Percentiles rank a stretch among this genome's conserved stretches.
Conservation (phyloP, 306 rosid genomes). For the Ormosia emarginata region DNA sequence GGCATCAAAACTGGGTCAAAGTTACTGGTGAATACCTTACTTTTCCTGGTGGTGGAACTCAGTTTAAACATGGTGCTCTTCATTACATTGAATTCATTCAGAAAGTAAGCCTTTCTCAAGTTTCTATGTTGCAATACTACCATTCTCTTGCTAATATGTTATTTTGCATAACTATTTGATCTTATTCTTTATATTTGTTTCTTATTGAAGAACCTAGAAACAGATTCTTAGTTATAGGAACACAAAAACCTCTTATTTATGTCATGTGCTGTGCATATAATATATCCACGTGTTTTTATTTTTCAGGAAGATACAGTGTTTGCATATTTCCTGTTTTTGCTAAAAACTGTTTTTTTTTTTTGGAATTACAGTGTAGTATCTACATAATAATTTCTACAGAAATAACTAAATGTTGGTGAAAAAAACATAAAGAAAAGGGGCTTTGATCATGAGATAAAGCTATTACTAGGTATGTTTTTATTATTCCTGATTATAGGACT, state of each 20-base stretch:
- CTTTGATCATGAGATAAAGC: not conserved
- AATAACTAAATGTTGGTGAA: not conserved
- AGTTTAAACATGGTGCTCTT: constrained; percentile 81
- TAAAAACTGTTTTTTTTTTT: not conserved
- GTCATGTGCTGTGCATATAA: not conserved
- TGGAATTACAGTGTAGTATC: not conserved
- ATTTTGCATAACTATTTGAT: not conserved
- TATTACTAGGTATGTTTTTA: not conserved
- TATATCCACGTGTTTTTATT: not conserved
- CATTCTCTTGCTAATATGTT: not conserved
- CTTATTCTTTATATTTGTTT: not conserved
- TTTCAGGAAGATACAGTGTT: not conserved
- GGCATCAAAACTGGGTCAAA: constrained; percentile 96
- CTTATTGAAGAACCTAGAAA: not conserved
- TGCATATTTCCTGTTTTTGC: not conserved
- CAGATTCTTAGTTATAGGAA: not conserved
- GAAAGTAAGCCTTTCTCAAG: constrained; percentile 47
- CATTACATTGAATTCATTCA: constrained; percentile 82
- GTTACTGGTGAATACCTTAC: constrained; percentile 67
- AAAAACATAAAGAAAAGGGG: not conserved
- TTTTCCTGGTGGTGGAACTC: constrained; percentile 96
- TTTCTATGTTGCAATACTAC: constrained; percentile 1
- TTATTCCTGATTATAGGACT: not conserved
- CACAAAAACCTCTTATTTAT: not conserved
- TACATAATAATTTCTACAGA: not conserved